A percentile compares a stretch with the other conserved stretches of the same genome.
Evolutionary conservation across 2,329 filamentous ascomycete species (phyloP).

Genomic region (Sporothrix humicola): DNA sequence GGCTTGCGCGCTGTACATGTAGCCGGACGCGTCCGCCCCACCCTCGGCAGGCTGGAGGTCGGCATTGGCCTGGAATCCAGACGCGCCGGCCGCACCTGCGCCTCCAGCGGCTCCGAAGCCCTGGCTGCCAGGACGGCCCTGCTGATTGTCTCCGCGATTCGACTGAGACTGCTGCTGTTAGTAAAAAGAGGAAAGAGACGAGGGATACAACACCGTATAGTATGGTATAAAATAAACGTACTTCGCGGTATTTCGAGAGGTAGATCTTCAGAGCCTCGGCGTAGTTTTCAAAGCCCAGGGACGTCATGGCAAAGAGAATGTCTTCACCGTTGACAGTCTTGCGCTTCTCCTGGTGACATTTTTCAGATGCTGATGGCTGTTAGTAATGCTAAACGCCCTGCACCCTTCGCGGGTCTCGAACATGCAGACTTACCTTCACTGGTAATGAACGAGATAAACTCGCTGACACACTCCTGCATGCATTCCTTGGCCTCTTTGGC

Average conservation of each 20-base stretch:
- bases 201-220: neutral
- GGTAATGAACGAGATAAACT: constrained; percentile 99
- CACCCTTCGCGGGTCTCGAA: neutral
- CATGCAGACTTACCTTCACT: constrained; percentile 77
- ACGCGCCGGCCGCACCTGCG: constrained; percentile 49
- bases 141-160: constrained; percentile 66
- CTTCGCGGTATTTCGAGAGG: constrained; percentile 95
- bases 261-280: constrained; percentile 98
- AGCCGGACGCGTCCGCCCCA: constrained; percentile 49
- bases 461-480: constrained; percentile 99
- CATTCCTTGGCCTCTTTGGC: constrained; percentile 99
- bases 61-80: constrained; percentile 52
- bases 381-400: neutral
- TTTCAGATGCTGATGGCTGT: constrained; percentile 80
- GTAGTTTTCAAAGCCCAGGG: constrained; percentile 98
- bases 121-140: constrained; percentile 58
- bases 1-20: constrained; percentile 60
- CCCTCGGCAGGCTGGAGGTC: constrained; percentile 56
- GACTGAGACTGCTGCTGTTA: constrained; percentile 70
- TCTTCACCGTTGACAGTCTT: constrained; percentile 99
- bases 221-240: constrained; percentile 56
- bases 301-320: constrained; percentile 98
- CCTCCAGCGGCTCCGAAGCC: constrained; percentile 55
- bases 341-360: constrained; percentile 98
- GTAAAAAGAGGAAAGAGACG: neutral